Conservation (phyloP, 306 rosid species). For the Ziziphus jujuba region DNA sequence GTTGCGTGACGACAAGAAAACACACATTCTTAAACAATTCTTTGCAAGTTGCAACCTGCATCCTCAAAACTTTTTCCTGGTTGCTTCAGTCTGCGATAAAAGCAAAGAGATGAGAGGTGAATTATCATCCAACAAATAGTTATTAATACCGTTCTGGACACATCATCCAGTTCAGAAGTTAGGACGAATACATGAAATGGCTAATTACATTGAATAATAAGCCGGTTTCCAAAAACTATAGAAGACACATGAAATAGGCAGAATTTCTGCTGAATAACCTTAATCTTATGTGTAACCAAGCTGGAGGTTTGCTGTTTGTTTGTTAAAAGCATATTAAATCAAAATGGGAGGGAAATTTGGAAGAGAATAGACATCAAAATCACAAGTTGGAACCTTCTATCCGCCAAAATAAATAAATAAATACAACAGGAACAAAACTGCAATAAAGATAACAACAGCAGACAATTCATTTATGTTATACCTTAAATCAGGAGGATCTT, state of each 20-base stretch:
- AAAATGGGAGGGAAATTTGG: no score
- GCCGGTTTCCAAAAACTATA: no score
- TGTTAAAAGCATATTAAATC: no score
- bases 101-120: not conserved
- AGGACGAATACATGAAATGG: no score
- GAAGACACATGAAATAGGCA: no score
- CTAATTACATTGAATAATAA: no score
- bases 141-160: no score
- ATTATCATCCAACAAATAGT: not conserved
- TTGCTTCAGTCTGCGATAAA: constrained; percentile 20
- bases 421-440: not conserved
- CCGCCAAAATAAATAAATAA: not conserved
- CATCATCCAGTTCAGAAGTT: no score
- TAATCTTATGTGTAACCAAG: no score
- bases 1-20: not conserved
- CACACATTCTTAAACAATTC: constrained; percentile 11
- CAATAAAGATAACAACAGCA: not conserved
- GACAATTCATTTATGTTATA: constrained; percentile 19
- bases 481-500: constrained; percentile 40
- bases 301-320: no score
- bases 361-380: no score
- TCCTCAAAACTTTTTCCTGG: not conserved
- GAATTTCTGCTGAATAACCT: no score
- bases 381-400: not conserved
- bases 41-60: not conserved